Conservation (phyloP, 768 basidiomycete genomes). For the Macrolepiota fuliginosa region DNA sequence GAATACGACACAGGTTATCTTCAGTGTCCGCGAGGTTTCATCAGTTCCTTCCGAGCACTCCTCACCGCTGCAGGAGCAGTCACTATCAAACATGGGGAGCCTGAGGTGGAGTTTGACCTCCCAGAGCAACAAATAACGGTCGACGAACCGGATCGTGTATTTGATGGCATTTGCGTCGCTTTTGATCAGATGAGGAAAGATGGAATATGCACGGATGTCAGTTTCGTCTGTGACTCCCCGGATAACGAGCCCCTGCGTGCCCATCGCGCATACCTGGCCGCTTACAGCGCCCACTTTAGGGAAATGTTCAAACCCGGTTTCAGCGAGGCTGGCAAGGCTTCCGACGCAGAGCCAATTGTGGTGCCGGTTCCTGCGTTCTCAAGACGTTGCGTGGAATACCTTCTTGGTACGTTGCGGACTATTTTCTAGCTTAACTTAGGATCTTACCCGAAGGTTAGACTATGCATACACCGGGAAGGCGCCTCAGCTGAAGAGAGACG, state of each 20-base stretch:
- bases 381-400: not conserved
- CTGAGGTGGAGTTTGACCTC: slow-evolving; percentile 1
- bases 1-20: slow-evolving; percentile 26
- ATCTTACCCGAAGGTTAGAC: not conserved
- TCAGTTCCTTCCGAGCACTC: slow-evolving; percentile 29
- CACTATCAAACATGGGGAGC: slow-evolving; percentile 20
- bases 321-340: slow-evolving; percentile 14
- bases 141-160: slow-evolving; percentile 8
- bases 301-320: slow-evolving; percentile 25
- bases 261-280: slow-evolving; percentile 38
- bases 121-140: slow-evolving; percentile 12
- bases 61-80: slow-evolving; percentile 31
- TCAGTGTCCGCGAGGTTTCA: slow-evolving; percentile 30
- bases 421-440: no score
- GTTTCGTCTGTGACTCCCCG: slow-evolving; percentile 24
- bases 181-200: slow-evolving; percentile 34
- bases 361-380: not conserved
- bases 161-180: slow-evolving; percentile 18
- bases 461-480: slow-evolving; percentile 4
- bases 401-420: slow-evolving; percentile 1
- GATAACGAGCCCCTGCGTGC: slow-evolving; percentile 22
- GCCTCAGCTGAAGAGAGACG: not conserved
- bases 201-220: slow-evolving; percentile 33
- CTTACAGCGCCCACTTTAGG: slow-evolving; percentile 31
- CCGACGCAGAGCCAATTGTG: not conserved